Conservation (phyloP, 768 basidiomycete genomes). For the Mycena rebaudengoi region DNA sequence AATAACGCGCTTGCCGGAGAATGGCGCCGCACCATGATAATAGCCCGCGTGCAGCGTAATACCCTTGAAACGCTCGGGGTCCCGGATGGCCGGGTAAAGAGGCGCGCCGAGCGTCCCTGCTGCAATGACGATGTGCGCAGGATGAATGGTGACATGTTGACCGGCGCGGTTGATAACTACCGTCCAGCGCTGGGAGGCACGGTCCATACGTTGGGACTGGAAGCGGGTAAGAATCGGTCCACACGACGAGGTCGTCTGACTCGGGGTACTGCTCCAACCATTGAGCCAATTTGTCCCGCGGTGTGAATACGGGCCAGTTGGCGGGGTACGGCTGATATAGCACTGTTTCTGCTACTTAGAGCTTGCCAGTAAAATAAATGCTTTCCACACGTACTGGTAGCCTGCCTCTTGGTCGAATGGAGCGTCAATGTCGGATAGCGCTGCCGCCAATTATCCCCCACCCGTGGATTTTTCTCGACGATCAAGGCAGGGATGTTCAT, state of each 20-base stretch:
- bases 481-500: constrained; percentile 49
- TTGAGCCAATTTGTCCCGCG: constrained; percentile 51
- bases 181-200: constrained; percentile 38
- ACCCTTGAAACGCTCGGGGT: constrained; percentile 38
- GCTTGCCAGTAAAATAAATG: background rate
- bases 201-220: constrained; percentile 45
- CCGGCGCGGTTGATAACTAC: constrained; percentile 40
- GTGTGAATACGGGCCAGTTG: constrained; percentile 51
- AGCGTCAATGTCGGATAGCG: constrained; percentile 52
- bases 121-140: constrained; percentile 50
- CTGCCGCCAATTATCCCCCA: constrained; percentile 54
- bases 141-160: constrained; percentile 36
- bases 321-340: constrained; percentile 48
- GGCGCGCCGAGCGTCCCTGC: constrained; percentile 46
- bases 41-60: constrained; percentile 38
- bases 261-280: constrained; percentile 53
- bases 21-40: constrained; percentile 37
- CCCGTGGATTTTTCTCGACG: constrained; percentile 41
- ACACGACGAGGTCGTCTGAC: constrained; percentile 52
- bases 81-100: constrained; percentile 36
- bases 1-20: constrained; percentile 43
- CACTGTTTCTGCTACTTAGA: constrained; percentile 35
- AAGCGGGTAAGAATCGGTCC: constrained; percentile 45
- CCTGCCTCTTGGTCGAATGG: constrained; percentile 44
- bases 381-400: constrained; percentile 30